These are phyloP conservation scores for Phaeosphaeria sp. DNA, from an alignment of 2,329 filamentous ascomycete genomes.

Conservation along the genomic window DNA sequence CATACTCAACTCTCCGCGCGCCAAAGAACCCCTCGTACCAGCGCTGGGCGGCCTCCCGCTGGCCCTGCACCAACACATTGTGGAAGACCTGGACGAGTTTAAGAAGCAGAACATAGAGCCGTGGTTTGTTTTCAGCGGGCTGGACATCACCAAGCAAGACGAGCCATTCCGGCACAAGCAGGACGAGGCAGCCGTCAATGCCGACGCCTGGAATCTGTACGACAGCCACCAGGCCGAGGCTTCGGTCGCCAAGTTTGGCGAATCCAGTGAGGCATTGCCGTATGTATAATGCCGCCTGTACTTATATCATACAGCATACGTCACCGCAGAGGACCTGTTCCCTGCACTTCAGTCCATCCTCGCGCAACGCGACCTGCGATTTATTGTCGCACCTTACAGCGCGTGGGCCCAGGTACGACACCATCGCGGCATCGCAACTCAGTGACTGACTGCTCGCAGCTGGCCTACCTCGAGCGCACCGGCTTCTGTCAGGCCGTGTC, in stretches of 20 bases:
- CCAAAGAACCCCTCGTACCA: slow-evolving; percentile 85
- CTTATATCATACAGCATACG: slow-evolving; percentile 62
- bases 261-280: slow-evolving; percentile 65
- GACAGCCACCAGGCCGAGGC: slow-evolving; percentile 78
- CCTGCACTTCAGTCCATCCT: slow-evolving; percentile 79
- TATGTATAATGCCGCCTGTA: background rate
- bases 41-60: slow-evolving; percentile 88
- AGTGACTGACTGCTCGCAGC: slow-evolving; percentile 54
- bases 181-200: slow-evolving; percentile 70
- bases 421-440: slow-evolving; percentile 2
- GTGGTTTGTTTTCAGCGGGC: slow-evolving; percentile 90
- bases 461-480: slow-evolving; percentile 79
- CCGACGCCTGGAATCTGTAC: slow-evolving; percentile 87
- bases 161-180: slow-evolving; percentile 66
- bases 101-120: slow-evolving; percentile 73
- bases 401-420: slow-evolving; percentile 78
- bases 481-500: slow-evolving; percentile 72
- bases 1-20: slow-evolving; percentile 63
- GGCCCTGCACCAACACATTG: slow-evolving; percentile 76
- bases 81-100: slow-evolving; percentile 77
- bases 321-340: slow-evolving; percentile 71
- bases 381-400: slow-evolving; percentile 84
- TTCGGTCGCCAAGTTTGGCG: slow-evolving; percentile 86
- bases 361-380: slow-evolving; percentile 71
- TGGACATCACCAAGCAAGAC: slow-evolving; percentile 75